phyloP scores from a whole-genome alignment of 495 filamentous ascomycete species.

The Jackrogersella multiformis region DNA sequence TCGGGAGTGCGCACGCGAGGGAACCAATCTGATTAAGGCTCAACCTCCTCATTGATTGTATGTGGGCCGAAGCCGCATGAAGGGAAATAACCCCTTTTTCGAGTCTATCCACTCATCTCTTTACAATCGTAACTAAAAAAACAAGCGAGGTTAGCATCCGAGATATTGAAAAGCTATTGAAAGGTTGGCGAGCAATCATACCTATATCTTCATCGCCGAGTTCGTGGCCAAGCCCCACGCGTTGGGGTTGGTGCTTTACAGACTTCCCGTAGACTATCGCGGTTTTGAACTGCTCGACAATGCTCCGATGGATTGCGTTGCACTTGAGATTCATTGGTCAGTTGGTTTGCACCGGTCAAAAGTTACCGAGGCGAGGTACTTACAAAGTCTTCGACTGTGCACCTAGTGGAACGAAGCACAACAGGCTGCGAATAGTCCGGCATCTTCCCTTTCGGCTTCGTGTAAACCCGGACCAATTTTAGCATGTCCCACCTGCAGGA shows the following conservation, averaged over 20 bases:
- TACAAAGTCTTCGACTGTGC: conserved; percentile 97
- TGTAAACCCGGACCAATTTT: conserved; percentile 90
- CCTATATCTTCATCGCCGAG: conserved; percentile 97
- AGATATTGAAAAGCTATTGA: conserved; percentile 11
- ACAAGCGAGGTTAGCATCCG: conserved; percentile 44
- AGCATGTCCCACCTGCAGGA: conserved; percentile 85
- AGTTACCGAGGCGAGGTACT: conserved; percentile 53
- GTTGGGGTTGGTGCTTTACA: conserved; percentile 98
- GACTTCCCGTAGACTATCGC: conserved; percentile 97
- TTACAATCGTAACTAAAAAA: conserved; percentile 86
- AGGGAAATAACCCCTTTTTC: conserved; percentile 31
- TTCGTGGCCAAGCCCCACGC: conserved; percentile 91
- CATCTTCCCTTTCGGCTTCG: conserved; percentile 94
- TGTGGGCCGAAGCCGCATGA: conserved; percentile 27
- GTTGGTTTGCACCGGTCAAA: conserved; percentile 29
- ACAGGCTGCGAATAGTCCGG: conserved; percentile 94
- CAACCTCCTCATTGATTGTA: conserved; percentile 19
- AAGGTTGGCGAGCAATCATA: conserved; percentile 51
- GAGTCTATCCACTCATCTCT: conserved; percentile 69
- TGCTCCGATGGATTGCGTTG: conserved; percentile 94
- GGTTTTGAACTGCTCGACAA: conserved; percentile 93
- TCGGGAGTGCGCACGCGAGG: conserved; percentile 30
- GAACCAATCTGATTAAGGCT: conserved; percentile 13
- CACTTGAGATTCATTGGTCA: conserved; percentile 67
- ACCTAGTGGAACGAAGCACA: conserved; percentile 80